Evolutionary conservation across 2,329 filamentous ascomycete genomes (phyloP).

Genomic region (Apiospora marii): DNA sequence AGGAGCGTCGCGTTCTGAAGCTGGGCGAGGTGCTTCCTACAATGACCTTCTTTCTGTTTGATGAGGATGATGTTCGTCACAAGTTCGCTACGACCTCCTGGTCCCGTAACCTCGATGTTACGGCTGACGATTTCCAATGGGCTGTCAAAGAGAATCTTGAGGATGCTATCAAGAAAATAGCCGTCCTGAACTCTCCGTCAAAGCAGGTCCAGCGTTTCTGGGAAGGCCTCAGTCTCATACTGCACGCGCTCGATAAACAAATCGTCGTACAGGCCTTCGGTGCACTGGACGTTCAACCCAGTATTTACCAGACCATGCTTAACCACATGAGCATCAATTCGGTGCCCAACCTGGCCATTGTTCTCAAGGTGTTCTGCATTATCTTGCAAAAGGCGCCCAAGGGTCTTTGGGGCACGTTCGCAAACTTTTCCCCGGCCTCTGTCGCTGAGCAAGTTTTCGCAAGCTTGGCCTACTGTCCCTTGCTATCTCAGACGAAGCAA

Average conservation of each 20-base stretch:
- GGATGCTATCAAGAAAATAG: conserved; percentile 69
- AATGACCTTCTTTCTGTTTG: conserved; percentile 86
- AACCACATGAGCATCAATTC: conserved; percentile 62
- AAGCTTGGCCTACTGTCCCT: conserved; percentile 69
- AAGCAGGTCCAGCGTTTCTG: conserved; percentile 75
- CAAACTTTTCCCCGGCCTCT: conserved; percentile 78
- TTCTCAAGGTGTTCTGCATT: conserved; percentile 74
- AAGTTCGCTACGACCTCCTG: conserved; percentile 75
- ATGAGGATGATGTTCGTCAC: conserved; percentile 67
- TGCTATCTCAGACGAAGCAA: conserved; percentile 68
- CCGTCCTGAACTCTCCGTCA: conserved; percentile 51
- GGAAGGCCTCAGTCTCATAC: conserved; percentile 76
- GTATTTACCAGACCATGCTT: conserved; percentile 69
- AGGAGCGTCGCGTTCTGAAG: conserved; percentile 80
- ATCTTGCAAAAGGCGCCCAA: conserved; percentile 78
- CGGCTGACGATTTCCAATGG: conserved; percentile 83
- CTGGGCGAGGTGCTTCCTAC: conserved; percentile 79
- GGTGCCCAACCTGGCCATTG: conserved; percentile 68
- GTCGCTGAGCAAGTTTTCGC: conserved; percentile 86
- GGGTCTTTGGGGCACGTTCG: conserved; percentile 89
- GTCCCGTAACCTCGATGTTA: conserved; percentile 69
- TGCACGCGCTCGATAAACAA: conserved; percentile 75
- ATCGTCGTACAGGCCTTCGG: conserved; percentile 81
- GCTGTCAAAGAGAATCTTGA: conserved; percentile 79
- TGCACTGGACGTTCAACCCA: conserved; percentile 79